Percentiles rank a stretch among this genome's conserved stretches.
Evolutionary conservation across 2,329 filamentous ascomycete genomes (phyloP).

Genomic region (Ascochyta clinopodiicola): DNA sequence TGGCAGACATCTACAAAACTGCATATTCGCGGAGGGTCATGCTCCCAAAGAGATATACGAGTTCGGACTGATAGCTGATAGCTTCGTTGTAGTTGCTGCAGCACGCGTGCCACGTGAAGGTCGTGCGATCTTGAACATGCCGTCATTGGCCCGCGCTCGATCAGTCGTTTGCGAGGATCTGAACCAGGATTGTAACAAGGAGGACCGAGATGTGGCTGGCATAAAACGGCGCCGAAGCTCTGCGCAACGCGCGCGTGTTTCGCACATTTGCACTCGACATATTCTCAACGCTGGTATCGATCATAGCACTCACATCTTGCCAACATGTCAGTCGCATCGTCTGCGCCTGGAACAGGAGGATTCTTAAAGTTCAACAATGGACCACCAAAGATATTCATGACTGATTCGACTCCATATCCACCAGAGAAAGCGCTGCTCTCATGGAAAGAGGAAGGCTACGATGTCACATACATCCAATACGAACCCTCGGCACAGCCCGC

Average conservation of each 20-base stretch:
- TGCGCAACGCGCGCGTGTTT: slow-evolving; percentile 9
- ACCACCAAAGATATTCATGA: slow-evolving; percentile 49
- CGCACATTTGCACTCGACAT: neutral
- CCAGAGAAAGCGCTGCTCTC: slow-evolving; percentile 48
- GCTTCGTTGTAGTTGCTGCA: neutral
- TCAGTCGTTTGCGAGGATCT: slow-evolving; percentile 1
- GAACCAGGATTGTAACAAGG: slow-evolving; percentile 25
- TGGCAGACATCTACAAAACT: neutral
- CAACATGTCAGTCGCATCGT: slow-evolving; percentile 38
- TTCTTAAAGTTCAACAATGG: slow-evolving; percentile 49
- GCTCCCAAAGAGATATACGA: neutral
- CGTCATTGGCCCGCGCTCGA: slow-evolving; percentile 8
- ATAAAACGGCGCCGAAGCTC: slow-evolving; percentile 11
- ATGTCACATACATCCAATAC: slow-evolving; percentile 49
- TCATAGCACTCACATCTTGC: neutral
- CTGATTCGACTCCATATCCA: slow-evolving; percentile 47
- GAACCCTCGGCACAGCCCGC: slow-evolving; percentile 29
- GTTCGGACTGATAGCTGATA: neutral
- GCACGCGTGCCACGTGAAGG: slow-evolving; percentile 6
- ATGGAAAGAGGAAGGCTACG: slow-evolving; percentile 53
- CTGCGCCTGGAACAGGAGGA: slow-evolving; percentile 34
- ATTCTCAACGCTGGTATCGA: neutral
- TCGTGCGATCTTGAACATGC: slow-evolving; percentile 9
- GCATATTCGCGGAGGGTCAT: neutral
- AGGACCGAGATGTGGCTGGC: slow-evolving; percentile 8